Conservation (phyloP, 1,284 basidiomycete genomes). For the Heterobasidion parviporum region DNA sequence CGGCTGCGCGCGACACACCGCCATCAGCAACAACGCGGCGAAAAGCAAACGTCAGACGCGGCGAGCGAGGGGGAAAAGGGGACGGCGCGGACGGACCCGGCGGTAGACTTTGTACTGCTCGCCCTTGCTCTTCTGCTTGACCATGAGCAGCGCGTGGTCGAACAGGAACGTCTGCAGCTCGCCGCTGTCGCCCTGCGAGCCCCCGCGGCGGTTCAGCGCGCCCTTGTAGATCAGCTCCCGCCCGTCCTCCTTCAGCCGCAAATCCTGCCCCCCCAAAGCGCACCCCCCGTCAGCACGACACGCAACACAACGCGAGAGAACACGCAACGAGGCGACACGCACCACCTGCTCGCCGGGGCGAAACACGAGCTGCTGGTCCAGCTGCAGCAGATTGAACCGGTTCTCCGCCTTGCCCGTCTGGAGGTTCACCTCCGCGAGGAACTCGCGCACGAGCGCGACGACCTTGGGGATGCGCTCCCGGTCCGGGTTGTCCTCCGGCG, state of each 20-base stretch:
- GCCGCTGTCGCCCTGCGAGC: slow-evolving; percentile 66
- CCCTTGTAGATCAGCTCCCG: slow-evolving; percentile 94
- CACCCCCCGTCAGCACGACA: background rate
- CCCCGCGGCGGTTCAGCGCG: slow-evolving; percentile 86
- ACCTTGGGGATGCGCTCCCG: slow-evolving; percentile 76
- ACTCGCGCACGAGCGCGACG: slow-evolving; percentile 74
- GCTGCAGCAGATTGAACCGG: slow-evolving; percentile 84
- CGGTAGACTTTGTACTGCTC: slow-evolving; percentile 95
- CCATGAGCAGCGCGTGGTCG: slow-evolving; percentile 94
- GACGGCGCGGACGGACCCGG: slow-evolving; percentile 46
- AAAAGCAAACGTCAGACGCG: slow-evolving; percentile 6
- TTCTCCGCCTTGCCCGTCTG: slow-evolving; percentile 93
- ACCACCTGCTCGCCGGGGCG: slow-evolving; percentile 81
- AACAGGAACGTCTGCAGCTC: slow-evolving; percentile 94
- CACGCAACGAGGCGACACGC: slow-evolving; percentile 4
- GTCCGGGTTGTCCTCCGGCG: slow-evolving; percentile 86
- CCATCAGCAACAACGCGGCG: too few species aligned
- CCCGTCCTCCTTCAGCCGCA: slow-evolving; percentile 80
- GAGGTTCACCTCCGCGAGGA: slow-evolving; percentile 83
- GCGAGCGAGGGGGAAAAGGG: background rate
- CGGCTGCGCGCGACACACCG: slow-evolving; percentile 61
- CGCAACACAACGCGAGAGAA: background rate
- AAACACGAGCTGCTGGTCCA: slow-evolving; percentile 85
- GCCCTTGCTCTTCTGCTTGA: slow-evolving; percentile 89
- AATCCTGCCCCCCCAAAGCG: slow-evolving; percentile 53